Percentiles rank a stretch among this genome's conserved stretches.
Conservation (phyloP, 1,284 basidiomycete genomes). For the Cryptococcus hybrid region DNA sequence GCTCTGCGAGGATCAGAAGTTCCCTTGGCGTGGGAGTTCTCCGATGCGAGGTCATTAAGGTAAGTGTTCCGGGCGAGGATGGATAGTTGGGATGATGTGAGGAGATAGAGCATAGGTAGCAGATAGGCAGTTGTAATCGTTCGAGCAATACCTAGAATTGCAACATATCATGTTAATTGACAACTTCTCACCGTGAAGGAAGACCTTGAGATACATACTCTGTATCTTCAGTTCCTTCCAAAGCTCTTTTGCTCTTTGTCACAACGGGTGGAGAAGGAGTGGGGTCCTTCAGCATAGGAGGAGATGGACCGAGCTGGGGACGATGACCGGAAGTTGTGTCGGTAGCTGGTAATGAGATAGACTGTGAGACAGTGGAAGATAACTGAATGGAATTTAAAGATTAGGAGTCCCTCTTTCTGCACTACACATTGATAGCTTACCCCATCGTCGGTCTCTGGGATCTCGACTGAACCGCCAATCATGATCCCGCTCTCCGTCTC, state of each 20-base stretch:
- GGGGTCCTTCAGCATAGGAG: constrained; percentile 6
- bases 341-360: constrained; percentile 45
- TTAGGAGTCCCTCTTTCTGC: background rate
- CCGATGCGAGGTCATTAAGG: constrained; percentile 34
- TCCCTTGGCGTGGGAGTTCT: background rate
- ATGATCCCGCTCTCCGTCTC: constrained; percentile 16
- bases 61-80: constrained; percentile 44
- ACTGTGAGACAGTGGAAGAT: constrained; percentile 38
- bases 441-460: constrained; percentile 28
- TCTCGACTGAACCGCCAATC: constrained; percentile 12
- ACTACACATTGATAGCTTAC: constrained; percentile 15
- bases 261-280: constrained; percentile 1
- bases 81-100: constrained; percentile 47
- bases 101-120: constrained; percentile 44
- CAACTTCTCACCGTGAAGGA: background rate
- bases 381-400: constrained; percentile 15
- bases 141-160: constrained; percentile 37
- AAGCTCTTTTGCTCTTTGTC: constrained; percentile 42
- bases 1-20: background rate
- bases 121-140: constrained; percentile 47
- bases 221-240: constrained; percentile 50
- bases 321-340: constrained; percentile 33
- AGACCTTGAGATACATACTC: constrained; percentile 23
- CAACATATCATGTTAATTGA: background rate
- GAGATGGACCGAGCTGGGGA: constrained; percentile 20